Base-by-base conservation (phyloP, 768 basidiomycete genomes). In the Macrolepiota fuliginosa region DNA sequence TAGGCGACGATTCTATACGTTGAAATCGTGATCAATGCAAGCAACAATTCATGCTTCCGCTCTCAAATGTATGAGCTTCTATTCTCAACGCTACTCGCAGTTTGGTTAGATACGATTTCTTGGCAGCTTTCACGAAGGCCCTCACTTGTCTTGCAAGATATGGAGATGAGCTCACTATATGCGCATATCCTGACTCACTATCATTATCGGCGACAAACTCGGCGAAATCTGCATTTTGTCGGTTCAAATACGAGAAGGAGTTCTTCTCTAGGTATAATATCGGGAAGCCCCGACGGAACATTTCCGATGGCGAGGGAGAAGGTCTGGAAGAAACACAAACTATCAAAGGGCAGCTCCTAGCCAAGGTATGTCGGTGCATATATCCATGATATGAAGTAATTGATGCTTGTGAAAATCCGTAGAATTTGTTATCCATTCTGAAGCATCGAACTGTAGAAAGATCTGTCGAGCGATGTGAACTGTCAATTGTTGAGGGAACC, bases 171-270 rank as follows among this genome's bases (percentile, higher is more conserved):
- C 75, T 94, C 46, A 79, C 83, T 39, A 80, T 94, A 45, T 81
- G 86, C 61, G 91, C 89, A 7, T 83, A 84, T 9, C 69, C 79
- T 0, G 86, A 88, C 37, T 73, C 76, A 36, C 70, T 94, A 35
- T 79, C 86, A 5, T 71, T 94, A 27, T 91, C 89, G 56, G 77
- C 87, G 1, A 91, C 89, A 24, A 94, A 94, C 73, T 86, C 88
- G 2, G 87, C 92, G 4, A 83, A 88, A 68, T 90, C 92, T 40
- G 92, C 92, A 11, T 94, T 90, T 68, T 89, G 87, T 72, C 83
- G 90, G 13, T 89, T 94, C 76, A 86, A 83, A 70, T 91, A 88
- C 65, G 77, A 78, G 9, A 82, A 77, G 42, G 74, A 79, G 39
- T 92, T 91, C 74, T 94, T 94, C 70, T 84, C 84, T 25, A 85